Evolutionary conservation across 1,139 yeast genomes (phyloP), one percentile per base, ranked within the genome.

Genomic region (Pichia sp.): DNA sequence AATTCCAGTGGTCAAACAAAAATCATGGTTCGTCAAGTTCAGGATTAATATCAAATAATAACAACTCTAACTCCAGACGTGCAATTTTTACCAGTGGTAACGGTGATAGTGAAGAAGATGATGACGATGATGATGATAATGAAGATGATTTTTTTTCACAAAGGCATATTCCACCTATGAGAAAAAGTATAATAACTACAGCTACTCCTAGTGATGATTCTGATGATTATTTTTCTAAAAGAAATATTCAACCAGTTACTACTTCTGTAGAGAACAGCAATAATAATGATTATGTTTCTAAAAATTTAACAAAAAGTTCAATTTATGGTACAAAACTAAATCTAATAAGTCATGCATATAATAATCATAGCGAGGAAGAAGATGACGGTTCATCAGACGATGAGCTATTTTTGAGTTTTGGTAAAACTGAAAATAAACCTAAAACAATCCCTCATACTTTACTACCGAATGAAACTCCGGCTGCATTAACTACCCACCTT

Each of bases 321-420:
- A 52, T 54, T 27, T 54, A 54, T 39, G 57, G 57, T 4, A 51
- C 55, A 7, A 52, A 47, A 40, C 32, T 54, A 6, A 49, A 48
- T 28, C 42, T 54, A 26, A 31, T 45, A 2, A 36, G 39, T 7
- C 42, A 42, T 10, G 25, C 34, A 8, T 33, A 10, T 4, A 43
- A 39, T 11, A 28, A 36, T 30, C 47, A 40, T 29, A 36, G 38
- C n/a, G 46, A 47, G 11, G 43, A 44, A 28, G 46, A 41, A 26
- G 29, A 33, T 26, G 34, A 31, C 28, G 46, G 36, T 9, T 39
- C 38, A 10, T 28, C 39, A 25, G 48, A 40, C 9, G 51, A 46
- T 26, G 56, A 54, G 34, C 43, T 54, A 10, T 45, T 49, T 29
- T 31, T 54, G 9, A 49, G 40, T 38, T 51, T 54, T 46, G 47